Evolutionary conservation across 495 filamentous ascomycete species (phyloP).

Genomic region (Bryoglossum gracile): DNA sequence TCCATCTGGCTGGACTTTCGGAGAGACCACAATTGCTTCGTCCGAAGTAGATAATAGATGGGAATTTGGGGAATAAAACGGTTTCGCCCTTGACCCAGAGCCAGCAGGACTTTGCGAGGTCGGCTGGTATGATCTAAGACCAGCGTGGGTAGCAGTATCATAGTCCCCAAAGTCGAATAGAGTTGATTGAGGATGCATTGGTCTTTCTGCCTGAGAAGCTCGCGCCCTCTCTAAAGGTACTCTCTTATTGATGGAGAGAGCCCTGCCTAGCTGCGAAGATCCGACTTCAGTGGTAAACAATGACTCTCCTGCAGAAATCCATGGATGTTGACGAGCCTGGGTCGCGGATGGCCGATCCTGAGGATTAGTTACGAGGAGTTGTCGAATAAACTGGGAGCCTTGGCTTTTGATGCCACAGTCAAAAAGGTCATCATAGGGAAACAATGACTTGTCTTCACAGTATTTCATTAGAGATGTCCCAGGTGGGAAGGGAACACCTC

Average conservation of each 20-base stretch:
- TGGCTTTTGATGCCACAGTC: slow-evolving; percentile 7
- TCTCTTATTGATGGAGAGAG: neutral
- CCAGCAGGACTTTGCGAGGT: neutral
- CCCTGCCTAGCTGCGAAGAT: neutral
- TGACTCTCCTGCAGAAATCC: slow-evolving; percentile 4
- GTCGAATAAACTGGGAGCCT: slow-evolving; percentile 2
- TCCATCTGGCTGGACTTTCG: too few relatives aligned
- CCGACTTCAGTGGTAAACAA: neutral
- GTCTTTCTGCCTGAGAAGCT: neutral
- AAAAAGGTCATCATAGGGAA: slow-evolving; percentile 9
- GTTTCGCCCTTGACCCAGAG: neutral
- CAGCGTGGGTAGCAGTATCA: neutral
- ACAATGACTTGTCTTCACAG: slow-evolving; percentile 7
- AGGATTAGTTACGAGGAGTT: slow-evolving; percentile 2
- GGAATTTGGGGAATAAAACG: neutral
- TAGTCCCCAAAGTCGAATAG: too few relatives aligned
- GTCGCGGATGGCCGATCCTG: slow-evolving; percentile 2
- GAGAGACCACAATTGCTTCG: neutral
- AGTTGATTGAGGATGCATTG: neutral
- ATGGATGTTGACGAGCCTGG: slow-evolving; percentile 4
- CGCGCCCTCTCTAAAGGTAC: neutral
- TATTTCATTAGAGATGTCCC: neutral
- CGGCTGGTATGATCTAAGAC: neutral
- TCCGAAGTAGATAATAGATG: neutral
- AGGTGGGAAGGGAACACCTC: slow-evolving; percentile 9